Evolutionary conservation across 208 protist species (phyloP), one percentile per base, ranked within the genome.

Genomic region (Leishmania turanica): DNA sequence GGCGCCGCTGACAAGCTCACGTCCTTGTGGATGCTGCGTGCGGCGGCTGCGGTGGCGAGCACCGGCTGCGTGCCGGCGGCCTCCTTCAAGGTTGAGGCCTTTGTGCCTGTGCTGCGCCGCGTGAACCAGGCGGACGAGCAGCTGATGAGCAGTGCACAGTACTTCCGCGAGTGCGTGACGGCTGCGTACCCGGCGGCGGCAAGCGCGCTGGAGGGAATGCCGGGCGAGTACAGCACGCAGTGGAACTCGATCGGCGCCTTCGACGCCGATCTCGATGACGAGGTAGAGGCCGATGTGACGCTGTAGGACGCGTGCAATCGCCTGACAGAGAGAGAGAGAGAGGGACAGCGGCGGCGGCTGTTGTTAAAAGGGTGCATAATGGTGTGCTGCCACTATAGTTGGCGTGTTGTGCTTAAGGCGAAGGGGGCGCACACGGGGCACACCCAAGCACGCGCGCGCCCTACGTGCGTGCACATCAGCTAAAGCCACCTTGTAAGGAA

Each of bases 251-350:
- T 90, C 21, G 91, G 91, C 37, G 84, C 89, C 60, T 98, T 97
- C 68, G 95, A 98, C 71, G 95, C 95, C 6, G 95, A 98, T 80
- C 87, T 98, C 9, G 95, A 98, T 54, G 95, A 98, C 71, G 95
- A 98, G 81, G 77, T 92, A 56, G 84, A 87, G n/a, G 95, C 95
- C 6, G 92, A 96, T 71, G 88, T 88, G 45, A 86, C 92, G 21
- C 87, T 88, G 77, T 97, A 94, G n/a, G 74, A 66, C 60, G 53
- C 21, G 9, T 53, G 49, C 31, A n/a, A 73, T n/a, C 54, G 75
- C 11, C 72, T 62, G 77, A n/a, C 21, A 56, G 65, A 73, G 66
- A 31, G 51, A 3, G 40, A 42, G 40, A 40, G 13, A 2, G 62
- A 42, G 40, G 40, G 40, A 42, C 62, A 6, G 31, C 62, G 15